Percentiles rank a stretch among this genome's conserved stretches.
phyloP scores from a whole-genome alignment of 495 filamentous ascomycete genomes.

The Aspergillus homomorphus region DNA sequence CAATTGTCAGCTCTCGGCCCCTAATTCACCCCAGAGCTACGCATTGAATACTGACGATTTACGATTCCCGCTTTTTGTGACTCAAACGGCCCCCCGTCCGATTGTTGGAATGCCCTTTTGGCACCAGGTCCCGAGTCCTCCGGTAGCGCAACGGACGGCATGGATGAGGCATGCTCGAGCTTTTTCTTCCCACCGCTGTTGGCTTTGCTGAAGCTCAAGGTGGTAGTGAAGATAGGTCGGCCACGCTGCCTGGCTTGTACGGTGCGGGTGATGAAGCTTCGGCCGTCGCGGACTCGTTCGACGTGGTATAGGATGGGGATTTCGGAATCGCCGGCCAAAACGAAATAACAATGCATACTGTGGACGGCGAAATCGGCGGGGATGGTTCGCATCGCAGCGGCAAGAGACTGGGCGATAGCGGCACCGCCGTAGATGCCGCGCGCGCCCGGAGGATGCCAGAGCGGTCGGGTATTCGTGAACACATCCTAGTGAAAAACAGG shows the following conservation, averaged over 20 bases:
- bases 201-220: slow-evolving; percentile 78
- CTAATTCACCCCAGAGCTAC: background rate
- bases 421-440: slow-evolving; percentile 91
- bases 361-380: slow-evolving; percentile 76
- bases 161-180: slow-evolving; percentile 45
- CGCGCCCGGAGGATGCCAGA: slow-evolving; percentile 89
- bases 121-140: slow-evolving; percentile 21
- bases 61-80: slow-evolving; percentile 39
- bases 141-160: slow-evolving; percentile 31
- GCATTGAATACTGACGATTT: slow-evolving; percentile 35
- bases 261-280: slow-evolving; percentile 87
- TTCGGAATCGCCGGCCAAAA: slow-evolving; percentile 79
- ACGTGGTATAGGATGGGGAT: slow-evolving; percentile 92
- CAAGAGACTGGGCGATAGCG: slow-evolving; percentile 87
- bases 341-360: slow-evolving; percentile 98
- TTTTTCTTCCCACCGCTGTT: slow-evolving; percentile 60
- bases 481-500: slow-evolving; percentile 58
- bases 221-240: slow-evolving; percentile 91
- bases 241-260: slow-evolving; percentile 90
- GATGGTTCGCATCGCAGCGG: slow-evolving; percentile 84
- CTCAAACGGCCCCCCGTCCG: slow-evolving; percentile 42
- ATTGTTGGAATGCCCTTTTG: slow-evolving; percentile 26
- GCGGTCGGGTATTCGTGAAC: slow-evolving; percentile 86
- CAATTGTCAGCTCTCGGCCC: slow-evolving; percentile 2
- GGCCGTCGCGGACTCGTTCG: slow-evolving; percentile 86